Evolutionary conservation across 1,139 yeast genomes (phyloP).

Genomic region (Geotrichum candidum): DNA sequence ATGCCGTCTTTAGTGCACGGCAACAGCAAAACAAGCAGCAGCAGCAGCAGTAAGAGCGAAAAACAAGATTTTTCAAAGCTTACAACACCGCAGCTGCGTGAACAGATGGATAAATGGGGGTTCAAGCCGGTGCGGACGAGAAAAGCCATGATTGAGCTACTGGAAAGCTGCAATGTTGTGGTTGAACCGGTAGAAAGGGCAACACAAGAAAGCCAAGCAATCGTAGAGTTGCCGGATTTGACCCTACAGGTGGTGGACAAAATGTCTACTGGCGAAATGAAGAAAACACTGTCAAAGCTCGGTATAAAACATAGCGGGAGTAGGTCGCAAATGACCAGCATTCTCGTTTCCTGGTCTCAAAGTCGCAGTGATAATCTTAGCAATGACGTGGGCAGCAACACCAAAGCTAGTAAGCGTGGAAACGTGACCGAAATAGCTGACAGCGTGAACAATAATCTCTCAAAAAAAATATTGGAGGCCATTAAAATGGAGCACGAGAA

Average conservation of each 20-base stretch:
- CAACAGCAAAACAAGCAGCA: not conserved
- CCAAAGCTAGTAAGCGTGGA: not conserved
- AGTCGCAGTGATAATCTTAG: not conserved
- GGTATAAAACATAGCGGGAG: slow-evolving; percentile 9
- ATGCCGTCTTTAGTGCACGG: not conserved
- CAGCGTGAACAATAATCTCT: not conserved
- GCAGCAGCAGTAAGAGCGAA: not conserved
- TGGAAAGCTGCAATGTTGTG: slow-evolving; percentile 12
- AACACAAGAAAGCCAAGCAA: not conserved
- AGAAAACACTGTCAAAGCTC: not conserved
- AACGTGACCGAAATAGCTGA: not conserved
- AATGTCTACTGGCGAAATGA: slow-evolving; percentile 10
- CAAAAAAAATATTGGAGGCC: not conserved
- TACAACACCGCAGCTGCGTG: slow-evolving; percentile 3
- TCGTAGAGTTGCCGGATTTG: not conserved
- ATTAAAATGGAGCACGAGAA: not conserved
- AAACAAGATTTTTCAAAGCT: slow-evolving; percentile 9
- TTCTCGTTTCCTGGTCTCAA: not conserved
- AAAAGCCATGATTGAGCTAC: slow-evolving; percentile 8
- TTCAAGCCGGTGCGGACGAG: slow-evolving; percentile 12
- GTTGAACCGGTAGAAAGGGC: not conserved
- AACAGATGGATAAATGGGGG: slow-evolving; percentile 16
- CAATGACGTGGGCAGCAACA: not conserved
- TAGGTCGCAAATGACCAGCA: slow-evolving; percentile 4
- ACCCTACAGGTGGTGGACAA: not conserved